Evolutionary conservation across 495 filamentous ascomycete genomes (phyloP).

Genomic region (Geopyxis carbonaria): DNA sequence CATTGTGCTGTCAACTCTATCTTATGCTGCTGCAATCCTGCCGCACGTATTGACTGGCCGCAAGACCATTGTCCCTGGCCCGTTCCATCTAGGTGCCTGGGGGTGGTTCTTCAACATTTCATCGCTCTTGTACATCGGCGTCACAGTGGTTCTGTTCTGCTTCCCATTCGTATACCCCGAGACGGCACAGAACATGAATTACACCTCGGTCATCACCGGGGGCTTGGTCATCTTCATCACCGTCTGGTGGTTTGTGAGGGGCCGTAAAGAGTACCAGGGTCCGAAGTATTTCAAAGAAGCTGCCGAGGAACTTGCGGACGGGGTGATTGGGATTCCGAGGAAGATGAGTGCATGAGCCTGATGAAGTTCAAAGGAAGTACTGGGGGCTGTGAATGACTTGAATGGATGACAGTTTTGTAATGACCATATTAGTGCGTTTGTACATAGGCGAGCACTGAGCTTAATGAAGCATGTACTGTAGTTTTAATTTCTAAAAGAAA

Average conservation of each 20-base stretch:
- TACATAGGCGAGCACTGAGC: too few species aligned
- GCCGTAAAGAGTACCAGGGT: conserved; percentile 37
- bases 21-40: conserved; percentile 59
- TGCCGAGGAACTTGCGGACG: conserved; percentile 11
- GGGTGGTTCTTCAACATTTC: conserved; percentile 45
- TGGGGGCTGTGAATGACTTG: too few species aligned
- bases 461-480: too few species aligned
- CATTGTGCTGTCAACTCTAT: conserved; percentile 53
- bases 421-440: too few species aligned
- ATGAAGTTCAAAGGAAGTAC: too few species aligned
- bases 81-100: conserved; percentile 48
- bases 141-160: conserved; percentile 58
- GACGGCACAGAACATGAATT: conserved; percentile 48
- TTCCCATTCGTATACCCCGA: conserved; percentile 49
- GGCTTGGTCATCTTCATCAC: conserved; percentile 36
- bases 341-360: too few species aligned
- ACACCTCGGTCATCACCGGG: conserved; percentile 43
- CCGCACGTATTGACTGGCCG: conserved; percentile 53
- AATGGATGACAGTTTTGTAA: too few species aligned
- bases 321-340: not conserved
- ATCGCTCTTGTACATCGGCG: conserved; percentile 44
- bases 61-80: conserved; percentile 44
- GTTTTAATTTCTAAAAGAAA: too few species aligned
- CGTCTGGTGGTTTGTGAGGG: conserved; percentile 51
- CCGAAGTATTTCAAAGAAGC: conserved; percentile 31